Base-by-base conservation (phyloP, 768 basidiomycete species). In the Phallus indusiatus region DNA sequence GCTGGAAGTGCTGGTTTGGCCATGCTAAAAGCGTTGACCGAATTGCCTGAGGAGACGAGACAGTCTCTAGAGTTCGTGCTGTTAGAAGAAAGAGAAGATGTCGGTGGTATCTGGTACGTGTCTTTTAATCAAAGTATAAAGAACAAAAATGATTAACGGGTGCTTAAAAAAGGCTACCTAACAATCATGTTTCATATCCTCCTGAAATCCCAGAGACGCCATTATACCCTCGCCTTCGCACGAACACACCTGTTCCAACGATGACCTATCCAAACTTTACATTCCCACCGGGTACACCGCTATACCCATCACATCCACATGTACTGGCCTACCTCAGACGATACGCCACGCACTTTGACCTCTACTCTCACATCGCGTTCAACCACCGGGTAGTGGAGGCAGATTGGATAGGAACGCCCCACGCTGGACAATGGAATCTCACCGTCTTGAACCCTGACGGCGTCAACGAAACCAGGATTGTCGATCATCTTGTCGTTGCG, bases 61-160 rank as follows among this genome's bases (percentile, higher is more conserved):
- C 55, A 64, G 20, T 66, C 65, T 10, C 80, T 80, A 75, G 74
- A 79, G 21, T 68, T 84, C 21, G 75, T 75, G 16, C 65, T 83
- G 55, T 82, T 76, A 62, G 83, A 85, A 63, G 75, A 80, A 65
- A 73, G 80, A 34, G 66, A 68, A 36, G 74, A 72, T 62, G 71
- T 84, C 5, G 82, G 80, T n/a, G 82, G 83, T 12, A 68, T 84
- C 54, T 85, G 83, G 83, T 77, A 61, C n/a, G n/a, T 46, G 71
- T 57, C 37, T 9, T 9, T 33, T 47, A 42, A 18, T 34, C 7
- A 34, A 47, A 33, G n/a, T 53, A 9, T 55, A 46, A 3, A 2
- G 2, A 1, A 14, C 22, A 14, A 14, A 51, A 14, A 52, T 24
- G 18, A 11, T 16, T 48, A 20, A 20, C 48, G 47, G 59, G 47